Conservation (phyloP, 306 rosid genomes). For the Phaseolus lunatus region DNA sequence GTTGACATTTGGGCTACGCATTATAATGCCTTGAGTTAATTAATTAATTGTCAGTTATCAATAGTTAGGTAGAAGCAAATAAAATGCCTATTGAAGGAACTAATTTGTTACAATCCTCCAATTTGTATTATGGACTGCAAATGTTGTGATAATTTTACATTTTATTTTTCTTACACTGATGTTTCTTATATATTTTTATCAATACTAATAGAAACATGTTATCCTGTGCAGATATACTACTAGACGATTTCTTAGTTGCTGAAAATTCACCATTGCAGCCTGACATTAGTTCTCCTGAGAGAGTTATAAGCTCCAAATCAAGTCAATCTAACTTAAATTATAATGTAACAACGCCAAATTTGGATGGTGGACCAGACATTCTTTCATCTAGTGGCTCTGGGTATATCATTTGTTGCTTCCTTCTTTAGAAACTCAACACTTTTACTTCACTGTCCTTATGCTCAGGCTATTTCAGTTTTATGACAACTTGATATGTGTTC, state of each 20-base stretch:
- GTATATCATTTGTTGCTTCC: constrained; percentile 51
- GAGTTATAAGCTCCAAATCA: constrained; percentile 65
- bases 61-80: constrained; percentile 25
- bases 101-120: constrained; percentile 19
- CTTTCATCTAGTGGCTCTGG: constrained; percentile 66
- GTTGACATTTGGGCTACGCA: neutral
- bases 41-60: constrained; percentile 33
- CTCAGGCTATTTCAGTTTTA: constrained; percentile 36
- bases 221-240: constrained; percentile 70
- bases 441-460: constrained; percentile 34
- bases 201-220: constrained; percentile 42
- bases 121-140: constrained; percentile 19
- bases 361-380: constrained; percentile 59
- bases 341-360: constrained; percentile 47
- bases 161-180: constrained; percentile 21
- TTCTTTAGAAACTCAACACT: constrained; percentile 32
- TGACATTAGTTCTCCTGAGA: constrained; percentile 72
- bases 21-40: constrained; percentile 22
- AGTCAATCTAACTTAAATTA: constrained; percentile 58
- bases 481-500: constrained; percentile 33
- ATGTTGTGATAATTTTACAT: constrained; percentile 11
- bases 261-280: constrained; percentile 79
- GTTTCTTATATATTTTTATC: constrained; percentile 26
- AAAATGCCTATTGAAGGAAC: constrained; percentile 13
- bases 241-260: constrained; percentile 91